A percentile compares a stretch with the other conserved stretches of the same genome.
Evolutionary conservation across 2,329 filamentous ascomycete species (phyloP).

Genomic region (Didymella glomerata): DNA sequence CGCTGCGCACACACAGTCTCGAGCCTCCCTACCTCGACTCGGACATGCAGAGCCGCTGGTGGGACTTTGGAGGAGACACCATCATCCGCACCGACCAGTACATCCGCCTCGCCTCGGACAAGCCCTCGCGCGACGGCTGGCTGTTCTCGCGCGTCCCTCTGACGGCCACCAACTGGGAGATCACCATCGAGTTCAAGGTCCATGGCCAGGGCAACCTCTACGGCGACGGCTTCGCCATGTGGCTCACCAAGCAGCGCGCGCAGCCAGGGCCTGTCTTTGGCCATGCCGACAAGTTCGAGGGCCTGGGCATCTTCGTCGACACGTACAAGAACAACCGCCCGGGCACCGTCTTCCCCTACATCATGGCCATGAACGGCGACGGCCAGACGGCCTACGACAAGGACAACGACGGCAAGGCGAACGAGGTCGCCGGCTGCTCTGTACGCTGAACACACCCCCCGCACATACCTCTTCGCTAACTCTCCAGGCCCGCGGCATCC

Average conservation of each 20-base stretch:
- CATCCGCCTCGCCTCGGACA: conserved; percentile 89
- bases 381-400: conserved; percentile 90
- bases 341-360: conserved; percentile 92
- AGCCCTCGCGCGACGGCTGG: conserved; percentile 90
- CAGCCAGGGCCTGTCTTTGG: conserved; percentile 86
- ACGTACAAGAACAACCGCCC: conserved; percentile 99
- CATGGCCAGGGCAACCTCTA: conserved; percentile 88
- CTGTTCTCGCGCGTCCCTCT: conserved; percentile 92
- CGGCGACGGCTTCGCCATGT: conserved; percentile 96
- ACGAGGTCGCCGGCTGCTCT: conserved; percentile 93
- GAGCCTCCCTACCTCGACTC: conserved; percentile 93
- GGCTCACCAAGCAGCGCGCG: conserved; percentile 93
- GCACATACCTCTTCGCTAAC: conserved; percentile 17
- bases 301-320: conserved; percentile 93
- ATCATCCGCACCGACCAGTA: conserved; percentile 82
- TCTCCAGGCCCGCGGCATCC: conserved; percentile 78
- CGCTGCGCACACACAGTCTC: conserved; percentile 87
- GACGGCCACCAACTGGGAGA: conserved; percentile 98
- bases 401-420: conserved; percentile 90
- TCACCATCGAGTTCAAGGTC: conserved; percentile 95
- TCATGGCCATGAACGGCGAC: conserved; percentile 98
- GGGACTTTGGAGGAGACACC: conserved; percentile 96
- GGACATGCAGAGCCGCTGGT: conserved; percentile 98
- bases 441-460: conserved; percentile 53
- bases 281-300: conserved; percentile 86